Conservation (phyloP, 768 basidiomycete species). For the Leccinum arenicola region DNA sequence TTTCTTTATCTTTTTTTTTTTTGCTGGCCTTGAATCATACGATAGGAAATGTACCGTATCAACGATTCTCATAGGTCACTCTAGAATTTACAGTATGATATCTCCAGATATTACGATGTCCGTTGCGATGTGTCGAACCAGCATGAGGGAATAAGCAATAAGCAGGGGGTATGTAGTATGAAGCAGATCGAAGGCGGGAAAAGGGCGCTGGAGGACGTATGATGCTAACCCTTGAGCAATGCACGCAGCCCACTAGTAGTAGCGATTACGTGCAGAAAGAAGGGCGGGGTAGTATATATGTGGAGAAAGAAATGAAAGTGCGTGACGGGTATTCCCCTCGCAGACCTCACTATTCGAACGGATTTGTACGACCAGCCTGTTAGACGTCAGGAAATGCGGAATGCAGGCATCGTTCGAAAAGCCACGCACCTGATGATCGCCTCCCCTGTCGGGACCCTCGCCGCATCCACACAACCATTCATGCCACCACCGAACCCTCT, state of each 20-base stretch:
- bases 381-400: background rate
- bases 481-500: conserved; percentile 69
- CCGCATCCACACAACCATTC: conserved; percentile 83
- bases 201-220: background rate
- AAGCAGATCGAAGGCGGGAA: conserved; percentile 9
- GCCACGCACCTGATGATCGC: conserved; percentile 61
- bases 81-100: conserved; percentile 17
- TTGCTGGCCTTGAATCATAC: background rate
- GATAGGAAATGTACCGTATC: background rate
- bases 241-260: conserved; percentile 2
- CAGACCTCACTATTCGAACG: conserved; percentile 37
- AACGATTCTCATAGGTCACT: background rate
- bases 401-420: background rate
- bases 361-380: conserved; percentile 76
- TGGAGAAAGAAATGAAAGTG: conserved; percentile 6
- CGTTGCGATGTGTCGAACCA: conserved; percentile 6
- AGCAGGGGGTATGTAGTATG: conserved; percentile 22
- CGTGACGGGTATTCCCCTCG: background rate
- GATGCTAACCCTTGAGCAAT: background rate
- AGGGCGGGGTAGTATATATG: conserved; percentile 4
- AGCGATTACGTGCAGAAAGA: conserved; percentile 8
- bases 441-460: conserved; percentile 71
- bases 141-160: conserved; percentile 17
- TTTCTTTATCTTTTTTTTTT: background rate
- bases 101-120: conserved; percentile 15